These are phyloP conservation scores for Scenedesmus sp. DNA, from an alignment of 163 green algal species.

Conservation along the genomic window DNA sequence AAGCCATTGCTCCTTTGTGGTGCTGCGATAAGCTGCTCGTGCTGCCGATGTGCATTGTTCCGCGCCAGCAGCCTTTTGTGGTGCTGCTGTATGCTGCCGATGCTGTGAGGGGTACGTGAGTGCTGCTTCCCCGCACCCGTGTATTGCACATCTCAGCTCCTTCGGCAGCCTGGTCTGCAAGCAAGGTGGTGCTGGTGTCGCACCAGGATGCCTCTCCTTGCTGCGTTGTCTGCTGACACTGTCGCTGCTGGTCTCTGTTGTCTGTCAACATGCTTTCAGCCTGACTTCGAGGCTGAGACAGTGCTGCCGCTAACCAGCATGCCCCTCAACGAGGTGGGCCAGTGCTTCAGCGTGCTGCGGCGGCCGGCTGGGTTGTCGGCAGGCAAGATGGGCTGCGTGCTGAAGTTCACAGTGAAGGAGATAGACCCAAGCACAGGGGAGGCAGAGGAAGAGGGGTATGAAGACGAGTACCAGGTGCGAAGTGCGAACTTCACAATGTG, in stretches of 20 bases:
- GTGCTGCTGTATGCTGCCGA: not conserved
- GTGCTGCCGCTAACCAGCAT: conserved; percentile 86
- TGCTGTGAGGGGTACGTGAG: no score
- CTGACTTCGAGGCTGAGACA: conserved; percentile 88
- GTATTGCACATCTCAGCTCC: no score
- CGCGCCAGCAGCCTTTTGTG: not conserved
- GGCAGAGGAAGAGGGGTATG: conserved; percentile 92
- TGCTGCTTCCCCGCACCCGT: no score
- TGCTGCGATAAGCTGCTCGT: no score
- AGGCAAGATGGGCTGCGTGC: conserved; percentile 86
- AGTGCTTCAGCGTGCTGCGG: conserved; percentile 89
- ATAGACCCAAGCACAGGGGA: conserved; percentile 95
- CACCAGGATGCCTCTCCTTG: no score
- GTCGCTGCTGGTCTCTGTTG: not conserved
- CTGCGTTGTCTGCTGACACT: not conserved
- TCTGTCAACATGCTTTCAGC: conserved; percentile 48
- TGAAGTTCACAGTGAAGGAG: conserved; percentile 98
- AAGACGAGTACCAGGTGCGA: conserved; percentile 95
- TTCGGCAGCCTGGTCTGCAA: no score
- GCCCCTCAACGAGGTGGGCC: conserved; percentile 77
- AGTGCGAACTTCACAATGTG: not conserved
- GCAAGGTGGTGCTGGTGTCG: no score
- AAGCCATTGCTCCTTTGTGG: not conserved
- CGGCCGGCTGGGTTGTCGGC: conserved; percentile 64
- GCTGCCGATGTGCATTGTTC: no score